Conservation (phyloP, 345 rosid species). For the Hypericum perforatum region DNA sequence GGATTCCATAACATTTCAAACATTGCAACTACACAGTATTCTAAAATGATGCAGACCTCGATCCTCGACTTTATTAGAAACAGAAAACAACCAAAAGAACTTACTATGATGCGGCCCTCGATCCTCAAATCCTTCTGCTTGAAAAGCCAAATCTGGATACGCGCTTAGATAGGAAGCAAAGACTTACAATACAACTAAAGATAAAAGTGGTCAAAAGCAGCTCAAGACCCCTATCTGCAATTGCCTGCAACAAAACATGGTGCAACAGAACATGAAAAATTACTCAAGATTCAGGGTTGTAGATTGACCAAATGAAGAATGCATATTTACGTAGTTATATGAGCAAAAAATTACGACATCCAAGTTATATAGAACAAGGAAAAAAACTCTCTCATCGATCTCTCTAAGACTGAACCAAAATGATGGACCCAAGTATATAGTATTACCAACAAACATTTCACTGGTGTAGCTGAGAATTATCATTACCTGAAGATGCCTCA, state of each 20-base stretch:
- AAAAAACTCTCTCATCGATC: too few relatives aligned
- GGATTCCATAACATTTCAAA: too few relatives aligned
- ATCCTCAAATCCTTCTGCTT: conserved; percentile 93
- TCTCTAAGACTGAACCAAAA: too few relatives aligned
- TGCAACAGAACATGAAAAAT: background rate
- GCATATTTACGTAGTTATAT: too few relatives aligned
- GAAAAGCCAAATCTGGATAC: conserved; percentile 95
- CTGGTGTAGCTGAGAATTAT: background rate
- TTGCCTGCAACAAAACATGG: conserved; percentile 43
- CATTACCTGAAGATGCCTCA: conserved; percentile 91
- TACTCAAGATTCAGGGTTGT: too few relatives aligned
- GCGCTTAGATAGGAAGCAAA: conserved; percentile 49
- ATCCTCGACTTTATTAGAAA: background rate
- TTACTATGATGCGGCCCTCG: conserved; percentile 68
- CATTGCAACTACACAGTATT: too few relatives aligned
- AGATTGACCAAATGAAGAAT: too few relatives aligned
- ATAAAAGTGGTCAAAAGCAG: conserved; percentile 64
- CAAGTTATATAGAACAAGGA: too few relatives aligned
- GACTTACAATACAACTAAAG: conserved; percentile 68
- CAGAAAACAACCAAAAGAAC: background rate
- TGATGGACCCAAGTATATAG: too few relatives aligned
- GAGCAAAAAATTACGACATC: too few relatives aligned
- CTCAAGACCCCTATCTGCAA: conserved; percentile 76
- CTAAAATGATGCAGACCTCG: too few relatives aligned
- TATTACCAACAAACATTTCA: too few relatives aligned